These are phyloP conservation scores for Alloteropsis semialata DNA, from an alignment of 176 grass and related monocot species.

Conservation along the genomic window DNA sequence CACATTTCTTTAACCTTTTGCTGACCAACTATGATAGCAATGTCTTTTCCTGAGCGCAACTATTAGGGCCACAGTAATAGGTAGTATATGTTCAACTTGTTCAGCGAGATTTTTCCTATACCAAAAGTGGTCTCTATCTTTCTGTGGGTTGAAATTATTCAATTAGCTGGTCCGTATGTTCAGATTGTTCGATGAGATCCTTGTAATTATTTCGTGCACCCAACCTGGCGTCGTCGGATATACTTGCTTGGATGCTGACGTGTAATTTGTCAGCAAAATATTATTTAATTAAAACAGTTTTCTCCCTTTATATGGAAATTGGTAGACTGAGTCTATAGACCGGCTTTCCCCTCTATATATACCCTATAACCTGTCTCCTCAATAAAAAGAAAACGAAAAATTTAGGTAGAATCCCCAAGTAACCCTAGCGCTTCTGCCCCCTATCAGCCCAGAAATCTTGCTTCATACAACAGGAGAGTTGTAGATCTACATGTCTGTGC, in stretches of 20 bases:
- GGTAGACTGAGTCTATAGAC: constrained; percentile 34
- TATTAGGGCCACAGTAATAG: not conserved
- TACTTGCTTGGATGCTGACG: constrained; percentile 22
- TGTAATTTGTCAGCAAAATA: constrained; percentile 9
- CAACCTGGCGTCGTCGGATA: not conserved
- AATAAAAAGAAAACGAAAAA: not conserved
- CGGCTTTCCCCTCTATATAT: constrained; percentile 29
- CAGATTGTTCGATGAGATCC: not conserved
- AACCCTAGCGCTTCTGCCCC: not conserved
- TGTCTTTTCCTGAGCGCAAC: constrained; percentile 2
- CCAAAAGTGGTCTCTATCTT: not conserved
- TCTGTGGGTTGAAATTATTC: not conserved
- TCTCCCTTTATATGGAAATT: not conserved
- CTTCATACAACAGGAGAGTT: not conserved
- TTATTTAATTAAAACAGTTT: not conserved
- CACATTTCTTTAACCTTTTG: not conserved
- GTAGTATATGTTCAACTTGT: not conserved
- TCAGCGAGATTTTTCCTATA: not conserved
- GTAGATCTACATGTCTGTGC: constrained; percentile 14
- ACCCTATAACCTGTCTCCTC: not conserved
- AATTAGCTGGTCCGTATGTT: not conserved
- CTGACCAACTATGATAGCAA: not conserved
- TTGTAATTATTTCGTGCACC: not conserved
- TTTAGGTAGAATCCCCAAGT: not conserved
- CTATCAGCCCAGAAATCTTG: constrained; percentile 9